A percentile compares a stretch with the other conserved stretches of the same genome.
Conservation (phyloP, 1,284 basidiomycete species). For the Rhodotorula sp. region DNA sequence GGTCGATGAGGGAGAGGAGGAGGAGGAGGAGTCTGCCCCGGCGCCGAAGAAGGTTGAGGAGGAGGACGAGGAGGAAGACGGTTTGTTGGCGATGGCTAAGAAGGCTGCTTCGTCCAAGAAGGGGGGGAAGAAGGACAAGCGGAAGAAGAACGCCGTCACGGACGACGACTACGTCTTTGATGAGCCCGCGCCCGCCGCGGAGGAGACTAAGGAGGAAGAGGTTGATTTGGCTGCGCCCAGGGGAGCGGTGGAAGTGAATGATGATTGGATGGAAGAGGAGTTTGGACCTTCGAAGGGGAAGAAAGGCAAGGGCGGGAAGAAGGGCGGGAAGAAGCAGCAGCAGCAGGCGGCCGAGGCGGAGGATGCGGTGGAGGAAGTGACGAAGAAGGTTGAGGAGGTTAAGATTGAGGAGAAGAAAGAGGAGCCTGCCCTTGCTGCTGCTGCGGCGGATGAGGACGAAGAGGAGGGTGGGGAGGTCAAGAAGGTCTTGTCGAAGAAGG, state of each 20-base stretch:
- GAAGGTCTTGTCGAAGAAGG: slow-evolving; percentile 78
- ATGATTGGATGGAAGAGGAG: slow-evolving; percentile 66
- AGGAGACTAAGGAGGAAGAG: slow-evolving; percentile 49
- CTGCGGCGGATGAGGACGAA: slow-evolving; percentile 51
- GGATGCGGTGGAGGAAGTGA: slow-evolving; percentile 40
- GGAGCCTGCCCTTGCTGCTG: slow-evolving; percentile 8
- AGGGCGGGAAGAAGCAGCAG: slow-evolving; percentile 47
- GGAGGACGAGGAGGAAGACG: slow-evolving; percentile 62
- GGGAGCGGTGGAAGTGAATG: slow-evolving; percentile 52
- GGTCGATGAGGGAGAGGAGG: slow-evolving; percentile 47
- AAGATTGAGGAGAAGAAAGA: slow-evolving; percentile 9
- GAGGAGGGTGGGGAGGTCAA: slow-evolving; percentile 53
- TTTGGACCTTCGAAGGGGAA: slow-evolving; percentile 62
- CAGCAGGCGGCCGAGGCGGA: slow-evolving; percentile 35
- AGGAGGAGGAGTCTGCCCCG: slow-evolving; percentile 46
- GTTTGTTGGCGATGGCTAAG: slow-evolving; percentile 63
- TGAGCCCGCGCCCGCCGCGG: slow-evolving; percentile 33
- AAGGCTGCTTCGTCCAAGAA: slow-evolving; percentile 64
- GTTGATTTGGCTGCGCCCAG: slow-evolving; percentile 55
- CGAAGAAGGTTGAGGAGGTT: slow-evolving; percentile 19
- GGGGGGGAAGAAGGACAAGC: slow-evolving; percentile 62
- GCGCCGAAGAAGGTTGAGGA: slow-evolving; percentile 45
- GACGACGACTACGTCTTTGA: slow-evolving; percentile 37
- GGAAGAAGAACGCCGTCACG: slow-evolving; percentile 54
- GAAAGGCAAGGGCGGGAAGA: slow-evolving; percentile 57